Evolutionary conservation across 2,329 filamentous ascomycete genomes (phyloP).

Genomic region (Aspergillus sergii): DNA sequence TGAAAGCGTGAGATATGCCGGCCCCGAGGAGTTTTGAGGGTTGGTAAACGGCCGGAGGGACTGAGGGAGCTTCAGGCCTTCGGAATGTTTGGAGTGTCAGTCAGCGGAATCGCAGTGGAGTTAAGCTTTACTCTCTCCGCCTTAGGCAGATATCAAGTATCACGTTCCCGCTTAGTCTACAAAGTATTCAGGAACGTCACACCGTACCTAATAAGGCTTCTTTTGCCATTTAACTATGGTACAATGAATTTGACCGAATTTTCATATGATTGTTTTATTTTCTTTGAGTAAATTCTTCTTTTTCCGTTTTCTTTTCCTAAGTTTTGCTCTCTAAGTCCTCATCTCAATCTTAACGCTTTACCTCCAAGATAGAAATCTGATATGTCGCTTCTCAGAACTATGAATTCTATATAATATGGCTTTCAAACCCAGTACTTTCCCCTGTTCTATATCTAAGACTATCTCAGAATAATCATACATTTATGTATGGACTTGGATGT

Average conservation of each 20-base stretch:
- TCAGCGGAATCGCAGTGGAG: constrained; percentile 5
- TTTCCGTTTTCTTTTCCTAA: background rate
- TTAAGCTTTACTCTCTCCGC: constrained; percentile 7
- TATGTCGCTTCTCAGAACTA: background rate
- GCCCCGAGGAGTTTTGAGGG: background rate
- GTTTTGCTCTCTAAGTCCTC: background rate
- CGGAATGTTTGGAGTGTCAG: constrained; percentile 7
- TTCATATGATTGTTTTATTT: background rate
- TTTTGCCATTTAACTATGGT: background rate
- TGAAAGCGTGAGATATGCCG: background rate
- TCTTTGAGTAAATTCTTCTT: background rate
- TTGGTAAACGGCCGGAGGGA: background rate
- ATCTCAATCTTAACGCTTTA: background rate
- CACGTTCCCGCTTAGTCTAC: background rate
- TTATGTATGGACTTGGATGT: background rate
- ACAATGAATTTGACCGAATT: background rate
- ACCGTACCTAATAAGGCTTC: no score
- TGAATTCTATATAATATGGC: background rate
- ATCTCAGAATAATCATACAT: no score
- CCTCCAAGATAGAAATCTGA: no score
- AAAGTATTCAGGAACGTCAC: no score
- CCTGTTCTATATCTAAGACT: no score
- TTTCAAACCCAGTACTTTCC: background rate
- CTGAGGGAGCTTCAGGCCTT: constrained; percentile 17
- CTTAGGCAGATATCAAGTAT: constrained; percentile 7